Base-by-base conservation (phyloP, 2,329 filamentous ascomycete species). In the Ceratocystiopsis minuta region DNA sequence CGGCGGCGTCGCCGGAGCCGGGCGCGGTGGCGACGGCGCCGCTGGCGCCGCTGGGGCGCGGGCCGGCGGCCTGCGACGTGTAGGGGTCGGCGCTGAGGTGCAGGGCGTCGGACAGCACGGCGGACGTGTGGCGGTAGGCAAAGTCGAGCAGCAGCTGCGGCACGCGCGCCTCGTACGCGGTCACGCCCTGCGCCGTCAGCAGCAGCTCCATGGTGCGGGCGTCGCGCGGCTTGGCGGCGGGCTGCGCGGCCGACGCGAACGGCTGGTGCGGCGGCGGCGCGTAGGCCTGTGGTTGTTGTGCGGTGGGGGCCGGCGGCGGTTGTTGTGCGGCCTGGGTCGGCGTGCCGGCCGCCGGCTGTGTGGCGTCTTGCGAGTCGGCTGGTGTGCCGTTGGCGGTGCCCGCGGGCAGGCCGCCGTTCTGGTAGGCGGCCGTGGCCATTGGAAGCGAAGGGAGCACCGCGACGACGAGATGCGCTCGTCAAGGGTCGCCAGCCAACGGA, bases 141-240 rank as follows among this genome's bases (percentile, higher is more conserved):
- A 88, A 88, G 63, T 90, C 83, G 56, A 90, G 76, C 39, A 90
- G 75, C 45, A 87, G 75, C 1, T 88, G 70, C 0, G 83, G 83
- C 1, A 90, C 82, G 53, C 83, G 81, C 57, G 80, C 74, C 57
- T 88, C 82, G 66, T 85, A 90, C 35, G 78, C 69, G 5, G 78
- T 77, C 11, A 88, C 81, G 54, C 82, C 82, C 52, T 86, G 78
- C 9, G 79, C 80, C 16, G 78, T 78, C 39, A 90, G 75, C 40
- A 90, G 72, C 16, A 87, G 73, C 61, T 88, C 82, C 52, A 90
- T 74, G 14, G 85, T 75, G 53, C 82, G 78, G 15, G 79, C 74
- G 58, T 90, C 83, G 60, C 82, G 80, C 1, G 83, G 83, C 4
- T 80, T 74, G 40, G 70, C 66, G 16, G 66, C 63, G 12, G 63